Evolutionary conservation across 2,329 filamentous ascomycete species (phyloP).

Genomic region (Ophiostoma novo-ulmi): DNA sequence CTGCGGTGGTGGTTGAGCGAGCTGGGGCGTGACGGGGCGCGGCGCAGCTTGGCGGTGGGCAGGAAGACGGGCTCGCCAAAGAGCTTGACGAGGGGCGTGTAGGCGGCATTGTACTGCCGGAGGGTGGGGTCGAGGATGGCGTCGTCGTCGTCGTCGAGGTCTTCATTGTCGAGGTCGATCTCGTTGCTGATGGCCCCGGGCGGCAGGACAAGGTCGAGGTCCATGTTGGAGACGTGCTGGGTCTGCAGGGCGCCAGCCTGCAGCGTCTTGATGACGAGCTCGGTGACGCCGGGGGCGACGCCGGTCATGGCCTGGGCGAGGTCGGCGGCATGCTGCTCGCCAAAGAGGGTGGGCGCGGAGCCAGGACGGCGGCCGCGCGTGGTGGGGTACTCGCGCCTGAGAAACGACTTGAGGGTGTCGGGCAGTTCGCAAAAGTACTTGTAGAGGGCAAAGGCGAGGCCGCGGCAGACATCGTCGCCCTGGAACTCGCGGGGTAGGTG

Average conservation of each 20-base stretch:
- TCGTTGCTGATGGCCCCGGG: conserved; percentile 61
- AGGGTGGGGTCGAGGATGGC: conserved; percentile 60
- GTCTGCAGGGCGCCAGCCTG: conserved; percentile 70
- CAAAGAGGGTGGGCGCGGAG: conserved; percentile 67
- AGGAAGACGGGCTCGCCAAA: conserved; percentile 82
- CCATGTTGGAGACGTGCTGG: conserved; percentile 77
- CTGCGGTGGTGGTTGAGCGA: conserved; percentile 62
- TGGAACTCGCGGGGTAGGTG: conserved; percentile 89
- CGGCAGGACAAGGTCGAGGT: conserved; percentile 81
- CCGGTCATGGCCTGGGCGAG: conserved; percentile 78
- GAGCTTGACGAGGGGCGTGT: conserved; percentile 68
- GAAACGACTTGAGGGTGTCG: conserved; percentile 64
- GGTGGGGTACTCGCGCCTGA: conserved; percentile 55
- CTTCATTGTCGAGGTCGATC: conserved; percentile 44
- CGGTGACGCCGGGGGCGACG: conserved; percentile 68
- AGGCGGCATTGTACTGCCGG: conserved; percentile 65
- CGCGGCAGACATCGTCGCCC: conserved; percentile 88
- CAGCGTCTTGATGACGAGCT: conserved; percentile 64
- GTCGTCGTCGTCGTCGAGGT: conserved; percentile 51
- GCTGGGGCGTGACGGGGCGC: conserved; percentile 81
- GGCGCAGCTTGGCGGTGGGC: conserved; percentile 75
- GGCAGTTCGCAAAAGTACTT: conserved; percentile 93
- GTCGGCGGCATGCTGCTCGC: conserved; percentile 88
- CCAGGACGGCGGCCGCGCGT: conserved; percentile 55
- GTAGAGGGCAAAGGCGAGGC: conserved; percentile 82